Percentiles rank a stretch among this genome's conserved stretches.
Evolutionary conservation across 768 basidiomycete genomes (phyloP).

Genomic region (Psilocybe cubensis): DNA sequence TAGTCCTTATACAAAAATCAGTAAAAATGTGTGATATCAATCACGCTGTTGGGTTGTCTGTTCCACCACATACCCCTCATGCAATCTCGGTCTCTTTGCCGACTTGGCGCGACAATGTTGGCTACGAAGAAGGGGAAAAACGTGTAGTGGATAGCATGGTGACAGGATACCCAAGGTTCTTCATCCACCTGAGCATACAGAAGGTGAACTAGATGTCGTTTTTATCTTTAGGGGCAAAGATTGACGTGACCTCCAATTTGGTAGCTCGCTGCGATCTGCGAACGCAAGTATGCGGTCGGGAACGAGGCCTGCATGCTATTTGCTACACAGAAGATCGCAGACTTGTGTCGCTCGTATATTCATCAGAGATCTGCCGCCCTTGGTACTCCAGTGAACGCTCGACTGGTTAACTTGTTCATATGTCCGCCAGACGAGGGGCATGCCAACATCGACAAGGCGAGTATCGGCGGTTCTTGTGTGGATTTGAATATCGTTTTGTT

Average conservation of each 20-base stretch:
- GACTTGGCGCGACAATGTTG: slow-evolving; percentile 90
- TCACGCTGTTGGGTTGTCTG: slow-evolving; percentile 49
- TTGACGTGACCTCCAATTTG: not conserved
- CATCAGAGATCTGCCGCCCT: slow-evolving; percentile 47
- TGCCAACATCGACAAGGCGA: slow-evolving; percentile 26
- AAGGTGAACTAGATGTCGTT: slow-evolving; percentile 56
- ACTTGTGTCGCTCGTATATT: slow-evolving; percentile 77
- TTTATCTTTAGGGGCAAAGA: not conserved
- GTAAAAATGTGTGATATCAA: slow-evolving; percentile 18
- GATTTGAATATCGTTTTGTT: slow-evolving; percentile 87
- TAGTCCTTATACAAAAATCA: not conserved
- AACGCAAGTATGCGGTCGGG: slow-evolving; percentile 72
- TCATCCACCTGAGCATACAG: slow-evolving; percentile 83
- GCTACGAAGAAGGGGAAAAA: slow-evolving; percentile 87
- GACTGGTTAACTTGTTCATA: slow-evolving; percentile 73
- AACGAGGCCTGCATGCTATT: slow-evolving; percentile 82
- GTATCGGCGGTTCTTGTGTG: slow-evolving; percentile 36
- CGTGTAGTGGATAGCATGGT: slow-evolving; percentile 81
- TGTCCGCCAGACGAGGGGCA: slow-evolving; percentile 53
- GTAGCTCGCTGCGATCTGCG: slow-evolving; percentile 79
- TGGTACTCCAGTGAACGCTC: slow-evolving; percentile 48
- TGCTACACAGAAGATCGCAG: slow-evolving; percentile 72
- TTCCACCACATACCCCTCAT: slow-evolving; percentile 77
- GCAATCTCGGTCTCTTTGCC: slow-evolving; percentile 96
- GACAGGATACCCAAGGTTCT: slow-evolving; percentile 93